phyloP scores from a whole-genome alignment of 2,329 filamentous ascomycete genomes.

The Myriosclerotinia scirpicola region DNA sequence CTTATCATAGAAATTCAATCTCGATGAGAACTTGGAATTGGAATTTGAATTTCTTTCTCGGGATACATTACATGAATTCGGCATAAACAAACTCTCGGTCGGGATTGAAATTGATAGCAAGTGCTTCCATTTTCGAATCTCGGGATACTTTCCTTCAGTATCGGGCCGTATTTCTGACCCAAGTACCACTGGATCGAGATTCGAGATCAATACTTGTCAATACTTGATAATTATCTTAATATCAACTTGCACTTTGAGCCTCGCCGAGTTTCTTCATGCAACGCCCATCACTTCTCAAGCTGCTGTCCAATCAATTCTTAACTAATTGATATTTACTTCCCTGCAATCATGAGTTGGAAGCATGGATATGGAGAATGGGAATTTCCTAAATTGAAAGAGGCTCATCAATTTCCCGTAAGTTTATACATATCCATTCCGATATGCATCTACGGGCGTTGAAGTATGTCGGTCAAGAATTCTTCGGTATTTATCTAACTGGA shows the following conservation, averaged over 20 bases:
- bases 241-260: no score
- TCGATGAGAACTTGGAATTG: not conserved
- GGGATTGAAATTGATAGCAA: not conserved
- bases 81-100: not conserved
- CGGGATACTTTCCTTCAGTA: not conserved
- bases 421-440: not conserved
- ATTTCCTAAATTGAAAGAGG: conserved; percentile 35
- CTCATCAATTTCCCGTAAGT: conserved; percentile 35
- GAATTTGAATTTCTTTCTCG: not conserved
- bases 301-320: not conserved
- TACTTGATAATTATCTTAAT: no score
- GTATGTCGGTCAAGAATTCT: not conserved
- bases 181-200: conserved; percentile 6
- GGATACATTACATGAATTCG: conserved; percentile 2
- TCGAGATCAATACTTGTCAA: no score
- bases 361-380: conserved; percentile 36
- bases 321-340: no score
- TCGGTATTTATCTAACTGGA: conserved; percentile 9
- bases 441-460: not conserved
- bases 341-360: conserved; percentile 26
- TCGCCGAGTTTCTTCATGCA: not conserved
- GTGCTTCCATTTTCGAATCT: not conserved
- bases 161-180: not conserved
- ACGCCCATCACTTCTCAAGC: conserved; percentile 3
- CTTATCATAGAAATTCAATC: not conserved